A percentile compares a stretch with the other conserved stretches of the same genome.
Conservation (phyloP, 1,284 basidiomycete genomes). For the Pulchroboletus neoregius region DNA sequence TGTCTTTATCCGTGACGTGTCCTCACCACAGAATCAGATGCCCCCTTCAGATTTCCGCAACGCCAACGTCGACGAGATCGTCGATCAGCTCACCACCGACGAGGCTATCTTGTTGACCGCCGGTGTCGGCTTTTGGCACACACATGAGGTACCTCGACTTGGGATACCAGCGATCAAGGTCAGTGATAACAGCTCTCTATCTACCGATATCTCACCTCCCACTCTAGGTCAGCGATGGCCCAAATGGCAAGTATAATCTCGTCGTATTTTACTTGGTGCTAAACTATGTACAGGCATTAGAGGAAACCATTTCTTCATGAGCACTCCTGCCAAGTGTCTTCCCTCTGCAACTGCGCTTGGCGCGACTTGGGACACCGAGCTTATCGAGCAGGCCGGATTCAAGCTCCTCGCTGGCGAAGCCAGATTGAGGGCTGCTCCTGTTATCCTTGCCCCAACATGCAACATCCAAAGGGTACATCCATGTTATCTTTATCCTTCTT, state of each 20-base stretch:
- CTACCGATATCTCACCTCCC: slow-evolving; percentile 3
- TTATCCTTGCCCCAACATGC: slow-evolving; percentile 73
- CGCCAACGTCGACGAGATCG: slow-evolving; percentile 54
- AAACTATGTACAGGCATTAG: slow-evolving; percentile 35
- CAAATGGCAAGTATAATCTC: slow-evolving; percentile 47
- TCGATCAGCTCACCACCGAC: slow-evolving; percentile 64
- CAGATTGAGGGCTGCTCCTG: slow-evolving; percentile 62
- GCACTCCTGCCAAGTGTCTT: slow-evolving; percentile 59
- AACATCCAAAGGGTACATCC: slow-evolving; percentile 67
- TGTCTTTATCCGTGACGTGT: slow-evolving; percentile 7
- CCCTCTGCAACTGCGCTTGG: slow-evolving; percentile 69
- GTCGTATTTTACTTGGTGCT: not conserved
- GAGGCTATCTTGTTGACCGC: slow-evolving; percentile 68
- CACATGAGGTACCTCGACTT: slow-evolving; percentile 57
- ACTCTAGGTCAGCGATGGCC: slow-evolving; percentile 64
- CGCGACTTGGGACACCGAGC: slow-evolving; percentile 68
- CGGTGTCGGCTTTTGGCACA: slow-evolving; percentile 77
- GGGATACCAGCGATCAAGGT: slow-evolving; percentile 72
- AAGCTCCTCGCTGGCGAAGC: slow-evolving; percentile 70
- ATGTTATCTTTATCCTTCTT: not conserved
- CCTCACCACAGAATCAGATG: slow-evolving; percentile 37
- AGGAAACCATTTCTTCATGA: slow-evolving; percentile 62
- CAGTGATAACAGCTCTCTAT: slow-evolving; percentile 1
- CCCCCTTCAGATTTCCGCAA: slow-evolving; percentile 64
- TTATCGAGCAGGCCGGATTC: slow-evolving; percentile 59